phyloP scores from a whole-genome alignment of 352 stramenopile genomes.

The Phytophthora vignae region DNA sequence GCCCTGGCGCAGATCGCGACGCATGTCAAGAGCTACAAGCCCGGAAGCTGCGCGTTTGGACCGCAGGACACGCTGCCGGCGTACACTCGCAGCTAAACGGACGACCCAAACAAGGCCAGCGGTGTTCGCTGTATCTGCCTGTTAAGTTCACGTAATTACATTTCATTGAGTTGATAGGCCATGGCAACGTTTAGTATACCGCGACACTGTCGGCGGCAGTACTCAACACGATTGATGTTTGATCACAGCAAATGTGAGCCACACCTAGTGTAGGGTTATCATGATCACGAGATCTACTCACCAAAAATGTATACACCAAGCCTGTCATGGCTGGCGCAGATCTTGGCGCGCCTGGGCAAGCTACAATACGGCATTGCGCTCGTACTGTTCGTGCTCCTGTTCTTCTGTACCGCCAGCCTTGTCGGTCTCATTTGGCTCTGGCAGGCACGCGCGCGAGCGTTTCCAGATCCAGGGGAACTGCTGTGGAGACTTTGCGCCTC shows the following conservation, averaged over 20 bases:
- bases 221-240: no score
- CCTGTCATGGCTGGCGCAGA: constrained; percentile 41
- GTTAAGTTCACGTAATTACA: no score
- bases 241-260: no score
- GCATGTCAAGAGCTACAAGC: constrained; percentile 59
- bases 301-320: neutral
- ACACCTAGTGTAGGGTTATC: no score
- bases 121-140: neutral
- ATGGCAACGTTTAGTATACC: no score
- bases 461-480: constrained; percentile 48
- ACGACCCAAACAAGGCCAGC: neutral
- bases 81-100: constrained; percentile 11
- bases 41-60: constrained; percentile 45
- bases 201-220: no score
- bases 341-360: constrained; percentile 36
- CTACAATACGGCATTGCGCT: constrained; percentile 21
- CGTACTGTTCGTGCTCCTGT: constrained; percentile 19
- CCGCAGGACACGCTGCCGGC: constrained; percentile 35
- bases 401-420: constrained; percentile 3
- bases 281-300: no score
- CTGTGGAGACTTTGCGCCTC: constrained; percentile 37
- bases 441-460: constrained; percentile 35
- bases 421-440: constrained; percentile 13
- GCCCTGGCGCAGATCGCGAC: constrained; percentile 53
- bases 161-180: no score